phyloP scores from a whole-genome alignment of 192 early-diverging fungal species.

The Mycoemilia scoparia region DNA sequence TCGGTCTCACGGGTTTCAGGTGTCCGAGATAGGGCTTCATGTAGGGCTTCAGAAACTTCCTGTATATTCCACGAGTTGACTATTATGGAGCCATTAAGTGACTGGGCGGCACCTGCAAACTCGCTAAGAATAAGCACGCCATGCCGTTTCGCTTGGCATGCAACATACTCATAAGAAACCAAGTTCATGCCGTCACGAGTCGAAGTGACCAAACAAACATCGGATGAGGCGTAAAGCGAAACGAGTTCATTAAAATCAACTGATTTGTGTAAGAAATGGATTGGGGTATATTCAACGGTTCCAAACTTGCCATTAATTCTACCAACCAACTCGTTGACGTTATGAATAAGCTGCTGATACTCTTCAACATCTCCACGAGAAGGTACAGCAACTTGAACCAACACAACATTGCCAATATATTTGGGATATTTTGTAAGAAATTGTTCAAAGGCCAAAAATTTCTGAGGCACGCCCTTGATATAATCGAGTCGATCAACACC shows the following conservation, averaged over 20 bases:
- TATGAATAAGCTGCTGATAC: slow-evolving; percentile 83
- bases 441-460: slow-evolving; percentile 88
- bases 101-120: slow-evolving; percentile 98
- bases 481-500: slow-evolving; percentile 98
- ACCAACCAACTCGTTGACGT: slow-evolving; percentile 95
- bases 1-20: slow-evolving; percentile 57
- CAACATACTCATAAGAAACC: slow-evolving; percentile 97
- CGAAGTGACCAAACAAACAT: slow-evolving; percentile 91
- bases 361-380: slow-evolving; percentile 97
- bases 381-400: slow-evolving; percentile 96
- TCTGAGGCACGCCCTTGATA: slow-evolving; percentile 99
- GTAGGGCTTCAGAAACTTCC: slow-evolving; percentile 73
- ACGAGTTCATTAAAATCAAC: slow-evolving; percentile 90
- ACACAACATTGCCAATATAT: slow-evolving; percentile 80
- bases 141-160: slow-evolving; percentile 72
- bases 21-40: slow-evolving; percentile 86
- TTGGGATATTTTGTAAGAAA: slow-evolving; percentile 78
- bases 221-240: slow-evolving; percentile 85
- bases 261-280: slow-evolving; percentile 96
- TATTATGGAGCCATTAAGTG: slow-evolving; percentile 87
- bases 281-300: slow-evolving; percentile 92
- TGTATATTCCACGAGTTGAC: slow-evolving; percentile 99
- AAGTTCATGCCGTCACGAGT: slow-evolving; percentile 99
- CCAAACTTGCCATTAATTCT: slow-evolving; percentile 92
- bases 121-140: slow-evolving; percentile 93